Conservation (phyloP, 2,329 filamentous ascomycete species). For the Cytospora mali region DNA sequence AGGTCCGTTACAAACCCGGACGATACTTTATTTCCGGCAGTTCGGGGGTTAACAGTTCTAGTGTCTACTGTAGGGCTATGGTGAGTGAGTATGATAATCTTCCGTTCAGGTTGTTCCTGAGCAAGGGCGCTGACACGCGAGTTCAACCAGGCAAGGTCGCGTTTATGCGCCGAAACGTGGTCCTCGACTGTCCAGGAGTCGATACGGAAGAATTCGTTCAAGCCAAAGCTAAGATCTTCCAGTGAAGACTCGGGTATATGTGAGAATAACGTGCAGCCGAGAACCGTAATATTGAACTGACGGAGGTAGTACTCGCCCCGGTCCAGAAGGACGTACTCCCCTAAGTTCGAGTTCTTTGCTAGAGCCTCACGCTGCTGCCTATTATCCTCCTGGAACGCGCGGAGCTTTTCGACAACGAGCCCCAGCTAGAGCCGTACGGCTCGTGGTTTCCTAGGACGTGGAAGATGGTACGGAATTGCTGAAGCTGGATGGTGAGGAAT, state of each 20-base stretch:
- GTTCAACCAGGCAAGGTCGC: constrained; percentile 36
- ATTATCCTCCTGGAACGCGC: constrained; percentile 37
- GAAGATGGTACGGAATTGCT: constrained; percentile 52
- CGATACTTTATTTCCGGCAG: constrained; percentile 28
- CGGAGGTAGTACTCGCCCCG: constrained; percentile 34
- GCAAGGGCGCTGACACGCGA: constrained; percentile 26
- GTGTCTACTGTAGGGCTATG: constrained; percentile 32
- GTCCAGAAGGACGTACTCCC: constrained; percentile 46
- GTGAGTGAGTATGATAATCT: constrained; percentile 33
- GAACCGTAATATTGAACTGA: constrained; percentile 34
- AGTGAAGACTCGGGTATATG: neutral
- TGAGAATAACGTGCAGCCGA: constrained; percentile 36
- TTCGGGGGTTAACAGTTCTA: constrained; percentile 28
- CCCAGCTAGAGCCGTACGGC: constrained; percentile 48
- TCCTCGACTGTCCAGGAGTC: constrained; percentile 31
- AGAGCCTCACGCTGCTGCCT: constrained; percentile 9
- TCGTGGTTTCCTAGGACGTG: constrained; percentile 62
- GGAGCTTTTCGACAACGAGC: constrained; percentile 36
- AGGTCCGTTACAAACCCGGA: constrained; percentile 47
- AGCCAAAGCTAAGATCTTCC: constrained; percentile 8
- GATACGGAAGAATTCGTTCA: constrained; percentile 49
- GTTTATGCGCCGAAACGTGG: constrained; percentile 32
- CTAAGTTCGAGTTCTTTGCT: constrained; percentile 33
- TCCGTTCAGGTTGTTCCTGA: neutral
- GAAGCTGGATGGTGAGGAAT: constrained; percentile 53